Evolutionary conservation across 2,329 filamentous ascomycete genomes (phyloP).

Genomic region (Intubia oerlemansii): DNA sequence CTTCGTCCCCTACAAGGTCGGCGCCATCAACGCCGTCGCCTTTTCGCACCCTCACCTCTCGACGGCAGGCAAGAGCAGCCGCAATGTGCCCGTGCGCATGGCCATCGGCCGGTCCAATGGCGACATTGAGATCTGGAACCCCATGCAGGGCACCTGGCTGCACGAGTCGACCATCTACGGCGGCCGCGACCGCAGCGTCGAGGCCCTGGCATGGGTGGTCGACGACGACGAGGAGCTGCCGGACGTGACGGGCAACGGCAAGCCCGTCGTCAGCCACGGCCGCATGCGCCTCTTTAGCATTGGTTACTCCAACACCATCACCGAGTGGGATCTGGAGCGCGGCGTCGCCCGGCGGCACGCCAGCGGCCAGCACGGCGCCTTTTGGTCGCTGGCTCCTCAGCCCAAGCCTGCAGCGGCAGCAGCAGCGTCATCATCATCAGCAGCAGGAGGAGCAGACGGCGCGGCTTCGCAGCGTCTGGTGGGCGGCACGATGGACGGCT

Average conservation of each 20-base stretch:
- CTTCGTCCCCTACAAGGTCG: slow-evolving; percentile 81
- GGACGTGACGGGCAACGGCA: slow-evolving; percentile 28
- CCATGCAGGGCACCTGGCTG: slow-evolving; percentile 59
- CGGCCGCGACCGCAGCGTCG: slow-evolving; percentile 68
- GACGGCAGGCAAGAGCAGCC: slow-evolving; percentile 21
- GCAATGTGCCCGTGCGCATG: slow-evolving; percentile 44
- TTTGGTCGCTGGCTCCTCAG: slow-evolving; percentile 89
- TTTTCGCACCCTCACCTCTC: slow-evolving; percentile 54
- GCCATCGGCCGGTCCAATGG: slow-evolving; percentile 86
- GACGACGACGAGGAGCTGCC: slow-evolving; percentile 54
- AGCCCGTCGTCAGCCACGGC: slow-evolving; percentile 35
- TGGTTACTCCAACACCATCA: slow-evolving; percentile 77
- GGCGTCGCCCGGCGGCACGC: slow-evolving; percentile 62
- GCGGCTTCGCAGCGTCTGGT: slow-evolving; percentile 39
- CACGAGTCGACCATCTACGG: slow-evolving; percentile 76
- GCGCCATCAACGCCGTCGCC: slow-evolving; percentile 81
- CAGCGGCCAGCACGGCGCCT: slow-evolving; percentile 82
- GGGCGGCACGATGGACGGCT: slow-evolving; percentile 75
- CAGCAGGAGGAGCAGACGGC: slow-evolving; percentile 9
- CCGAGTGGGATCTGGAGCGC: slow-evolving; percentile 80
- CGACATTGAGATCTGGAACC: slow-evolving; percentile 97
- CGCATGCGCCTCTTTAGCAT: slow-evolving; percentile 84
- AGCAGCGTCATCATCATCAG: no score
- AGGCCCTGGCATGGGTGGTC: slow-evolving; percentile 79
- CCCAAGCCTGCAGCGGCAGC: slow-evolving; percentile 25